Evolutionary conservation across 768 basidiomycete species (phyloP).

Genomic region (Termitomyces sp.): DNA sequence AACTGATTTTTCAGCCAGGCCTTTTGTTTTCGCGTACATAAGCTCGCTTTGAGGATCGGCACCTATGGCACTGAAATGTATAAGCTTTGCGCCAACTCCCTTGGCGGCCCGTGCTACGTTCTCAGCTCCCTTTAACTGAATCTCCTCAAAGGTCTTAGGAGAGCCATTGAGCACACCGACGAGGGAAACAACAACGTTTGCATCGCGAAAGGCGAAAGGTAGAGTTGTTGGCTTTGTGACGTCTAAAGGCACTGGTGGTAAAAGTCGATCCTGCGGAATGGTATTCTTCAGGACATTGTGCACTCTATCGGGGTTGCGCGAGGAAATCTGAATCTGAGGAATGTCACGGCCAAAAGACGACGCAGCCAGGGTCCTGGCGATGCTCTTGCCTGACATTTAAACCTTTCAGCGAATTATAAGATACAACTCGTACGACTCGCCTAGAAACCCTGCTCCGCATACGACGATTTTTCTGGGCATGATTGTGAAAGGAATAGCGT

Average conservation of each 20-base stretch:
- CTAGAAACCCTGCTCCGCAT: slow-evolving; percentile 60
- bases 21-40: slow-evolving; percentile 59
- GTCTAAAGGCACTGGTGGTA: slow-evolving; percentile 43
- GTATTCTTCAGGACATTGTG: slow-evolving; percentile 26
- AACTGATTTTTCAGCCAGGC: slow-evolving; percentile 53
- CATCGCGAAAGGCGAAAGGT: slow-evolving; percentile 43
- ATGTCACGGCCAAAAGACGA: slow-evolving; percentile 18
- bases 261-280: slow-evolving; percentile 29
- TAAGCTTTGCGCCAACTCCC: slow-evolving; percentile 48
- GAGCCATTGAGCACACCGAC: slow-evolving; percentile 65
- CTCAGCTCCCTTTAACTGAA: slow-evolving; percentile 63
- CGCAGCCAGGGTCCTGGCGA: slow-evolving; percentile 47
- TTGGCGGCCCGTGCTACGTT: slow-evolving; percentile 56
- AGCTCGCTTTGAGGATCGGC: slow-evolving; percentile 54
- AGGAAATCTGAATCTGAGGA: slow-evolving; percentile 52
- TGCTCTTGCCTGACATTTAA: slow-evolving; percentile 33
- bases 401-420: background rate
- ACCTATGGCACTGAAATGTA: slow-evolving; percentile 74
- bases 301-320: slow-evolving; percentile 47
- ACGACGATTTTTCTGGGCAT: slow-evolving; percentile 36
- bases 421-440: slow-evolving; percentile 23
- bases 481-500: background rate
- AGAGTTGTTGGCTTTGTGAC: slow-evolving; percentile 50
- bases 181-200: slow-evolving; percentile 51
- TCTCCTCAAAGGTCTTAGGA: slow-evolving; percentile 47